A percentile compares a stretch with the other conserved stretches of the same genome.
phyloP scores from a whole-genome alignment of 352 stramenopile species.

The Thalassiosira ordinaria region DNA sequence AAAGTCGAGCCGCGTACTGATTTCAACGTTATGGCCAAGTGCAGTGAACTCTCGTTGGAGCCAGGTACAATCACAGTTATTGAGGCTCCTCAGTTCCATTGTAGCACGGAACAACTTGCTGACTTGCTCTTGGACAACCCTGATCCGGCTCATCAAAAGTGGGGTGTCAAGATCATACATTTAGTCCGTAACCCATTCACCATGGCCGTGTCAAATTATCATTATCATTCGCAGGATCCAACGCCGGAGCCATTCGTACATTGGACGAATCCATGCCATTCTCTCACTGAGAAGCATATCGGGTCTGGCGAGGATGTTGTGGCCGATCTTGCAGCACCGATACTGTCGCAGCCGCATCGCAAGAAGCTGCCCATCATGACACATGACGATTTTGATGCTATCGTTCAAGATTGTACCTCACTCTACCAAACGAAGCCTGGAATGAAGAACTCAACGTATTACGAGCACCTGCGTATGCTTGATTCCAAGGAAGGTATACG shows the following conservation, averaged over 20 bases:
- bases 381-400: background rate
- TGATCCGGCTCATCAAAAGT: constrained; percentile 1
- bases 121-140: background rate
- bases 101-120: background rate
- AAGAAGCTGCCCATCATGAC: background rate
- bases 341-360: background rate
- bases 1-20: background rate
- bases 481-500: background rate
- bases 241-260: constrained; percentile 45
- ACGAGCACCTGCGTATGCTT: background rate
- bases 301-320: background rate
- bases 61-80: background rate
- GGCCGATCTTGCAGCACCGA: background rate
- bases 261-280: constrained; percentile 12
- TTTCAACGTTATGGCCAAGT: background rate
- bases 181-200: constrained; percentile 50
- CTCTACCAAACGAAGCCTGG: background rate
- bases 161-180: constrained; percentile 44
- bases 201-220: constrained; percentile 44
- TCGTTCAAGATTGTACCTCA: background rate
- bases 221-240: constrained; percentile 46
- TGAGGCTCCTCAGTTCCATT: background rate
- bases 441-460: background rate
- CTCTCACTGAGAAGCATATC: background rate
- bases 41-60: background rate